Conservation (phyloP, 2,329 filamentous ascomycete species). For the Alternaria arborescens region DNA sequence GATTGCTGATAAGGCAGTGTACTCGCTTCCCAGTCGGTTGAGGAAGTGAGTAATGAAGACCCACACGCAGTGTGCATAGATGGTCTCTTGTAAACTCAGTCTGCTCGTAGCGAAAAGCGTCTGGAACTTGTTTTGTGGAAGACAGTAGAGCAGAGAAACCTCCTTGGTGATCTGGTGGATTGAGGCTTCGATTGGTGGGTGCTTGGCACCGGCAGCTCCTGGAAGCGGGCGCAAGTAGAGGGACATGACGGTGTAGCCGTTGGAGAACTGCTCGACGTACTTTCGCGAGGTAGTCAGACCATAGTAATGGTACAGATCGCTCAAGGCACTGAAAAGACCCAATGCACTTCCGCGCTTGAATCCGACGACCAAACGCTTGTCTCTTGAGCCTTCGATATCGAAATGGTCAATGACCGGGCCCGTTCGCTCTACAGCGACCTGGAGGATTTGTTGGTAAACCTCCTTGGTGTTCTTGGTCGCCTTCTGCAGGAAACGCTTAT, state of each 20-base stretch:
- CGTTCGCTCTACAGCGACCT: conserved; percentile 81
- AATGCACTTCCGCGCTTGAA: conserved; percentile 93
- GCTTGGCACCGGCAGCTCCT: conserved; percentile 55
- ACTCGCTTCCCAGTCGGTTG: conserved; percentile 92
- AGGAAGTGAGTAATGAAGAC: conserved; percentile 98
- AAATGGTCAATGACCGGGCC: conserved; percentile 98
- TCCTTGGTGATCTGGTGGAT: conserved; percentile 99
- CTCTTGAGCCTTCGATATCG: conserved; percentile 87
- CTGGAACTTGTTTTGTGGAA: conserved; percentile 97
- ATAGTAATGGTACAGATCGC: conserved; percentile 98
- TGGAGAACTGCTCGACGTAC: conserved; percentile 98
- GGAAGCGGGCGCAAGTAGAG: conserved; percentile 83
- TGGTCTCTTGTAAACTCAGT: conserved; percentile 92
- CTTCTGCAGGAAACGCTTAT: conserved; percentile 94
- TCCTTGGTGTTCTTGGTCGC: conserved; percentile 94
- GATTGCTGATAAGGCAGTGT: conserved; percentile 82
- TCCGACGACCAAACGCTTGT: conserved; percentile 93
- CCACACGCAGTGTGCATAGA: conserved; percentile 97
- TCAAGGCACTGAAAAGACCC: conserved; percentile 93
- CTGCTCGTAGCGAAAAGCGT: conserved; percentile 83
- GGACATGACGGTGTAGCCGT: conserved; percentile 96
- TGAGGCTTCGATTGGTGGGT: conserved; percentile 87
- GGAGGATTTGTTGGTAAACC: conserved; percentile 94
- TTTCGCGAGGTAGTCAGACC: conserved; percentile 95
- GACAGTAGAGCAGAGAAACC: conserved; percentile 94